These are phyloP conservation scores for Cenchrus americanus DNA, from an alignment of 176 grass and related monocot genomes.

Conservation along the genomic window DNA sequence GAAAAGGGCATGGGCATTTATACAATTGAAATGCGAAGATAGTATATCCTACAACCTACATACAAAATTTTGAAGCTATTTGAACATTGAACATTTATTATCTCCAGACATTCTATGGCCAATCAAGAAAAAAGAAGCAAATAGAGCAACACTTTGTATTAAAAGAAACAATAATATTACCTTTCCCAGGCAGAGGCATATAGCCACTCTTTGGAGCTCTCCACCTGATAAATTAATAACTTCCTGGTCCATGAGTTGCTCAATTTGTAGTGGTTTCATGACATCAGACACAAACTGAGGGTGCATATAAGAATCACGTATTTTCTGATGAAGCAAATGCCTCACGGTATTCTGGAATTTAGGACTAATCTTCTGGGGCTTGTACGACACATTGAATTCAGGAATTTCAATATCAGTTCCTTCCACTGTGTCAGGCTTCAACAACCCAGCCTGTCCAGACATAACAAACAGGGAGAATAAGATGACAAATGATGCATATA, in stretches of 20 bases:
- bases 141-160: neutral
- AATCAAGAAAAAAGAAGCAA: conserved; percentile 2
- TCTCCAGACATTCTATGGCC: neutral
- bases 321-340: conserved; percentile 84
- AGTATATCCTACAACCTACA: neutral
- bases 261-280: conserved; percentile 98
- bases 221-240: conserved; percentile 96
- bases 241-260: conserved; percentile 90
- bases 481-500: conserved; percentile 18
- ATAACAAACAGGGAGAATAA: conserved; percentile 38
- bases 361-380: conserved; percentile 91
- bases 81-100: neutral
- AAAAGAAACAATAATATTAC: conserved; percentile 42
- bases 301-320: conserved; percentile 87
- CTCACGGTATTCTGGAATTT: conserved; percentile 80
- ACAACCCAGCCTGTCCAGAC: conserved; percentile 65
- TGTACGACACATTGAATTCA: conserved; percentile 96
- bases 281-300: conserved; percentile 92
- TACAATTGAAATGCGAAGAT: neutral
- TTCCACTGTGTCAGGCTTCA: conserved; percentile 81
- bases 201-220: conserved; percentile 93
- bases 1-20: neutral
- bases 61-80: neutral
- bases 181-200: conserved; percentile 97
- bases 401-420: conserved; percentile 80